Evolutionary conservation across 2,329 filamentous ascomycete species (phyloP).

Genomic region (Knufia fluminis): DNA sequence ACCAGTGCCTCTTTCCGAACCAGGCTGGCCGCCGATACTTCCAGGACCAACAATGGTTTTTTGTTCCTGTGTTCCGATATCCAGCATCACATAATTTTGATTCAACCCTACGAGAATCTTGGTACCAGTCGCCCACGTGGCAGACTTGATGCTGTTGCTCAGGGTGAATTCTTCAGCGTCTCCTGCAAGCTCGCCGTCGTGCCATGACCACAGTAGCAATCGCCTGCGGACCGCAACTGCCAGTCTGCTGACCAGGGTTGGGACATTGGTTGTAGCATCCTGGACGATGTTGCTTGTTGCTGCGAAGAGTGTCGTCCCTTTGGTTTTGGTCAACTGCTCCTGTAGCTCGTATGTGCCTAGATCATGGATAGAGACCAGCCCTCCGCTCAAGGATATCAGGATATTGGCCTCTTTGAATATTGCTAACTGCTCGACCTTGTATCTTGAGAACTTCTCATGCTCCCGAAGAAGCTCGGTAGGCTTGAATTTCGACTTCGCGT

Average conservation of each 20-base stretch:
- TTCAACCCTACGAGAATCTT: slow-evolving; percentile 86
- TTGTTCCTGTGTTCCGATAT: slow-evolving; percentile 64
- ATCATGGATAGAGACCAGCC: slow-evolving; percentile 81
- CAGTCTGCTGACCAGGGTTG: slow-evolving; percentile 81
- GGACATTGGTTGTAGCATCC: slow-evolving; percentile 75
- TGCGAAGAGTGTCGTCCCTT: slow-evolving; percentile 81
- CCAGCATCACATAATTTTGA: slow-evolving; percentile 79
- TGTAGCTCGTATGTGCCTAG: slow-evolving; percentile 73
- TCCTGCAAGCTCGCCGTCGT: slow-evolving; percentile 75
- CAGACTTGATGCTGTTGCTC: slow-evolving; percentile 71
- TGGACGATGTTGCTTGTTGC: slow-evolving; percentile 94
- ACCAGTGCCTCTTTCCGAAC: slow-evolving; percentile 62
- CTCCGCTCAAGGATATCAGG: slow-evolving; percentile 83
- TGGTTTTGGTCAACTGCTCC: slow-evolving; percentile 71
- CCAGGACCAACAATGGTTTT: slow-evolving; percentile 73
- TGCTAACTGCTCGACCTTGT: slow-evolving; percentile 85
- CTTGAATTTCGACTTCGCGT: slow-evolving; percentile 32
- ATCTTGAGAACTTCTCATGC: slow-evolving; percentile 84
- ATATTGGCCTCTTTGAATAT: slow-evolving; percentile 92
- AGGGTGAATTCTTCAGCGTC: slow-evolving; percentile 70
- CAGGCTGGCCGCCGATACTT: slow-evolving; percentile 55
- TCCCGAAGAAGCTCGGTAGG: slow-evolving; percentile 81
- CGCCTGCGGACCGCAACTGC: slow-evolving; percentile 90
- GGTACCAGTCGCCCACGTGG: slow-evolving; percentile 85
- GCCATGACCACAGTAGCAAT: slow-evolving; percentile 88